Evolutionary conservation across 202 grass and related monocot genomes (phyloP).

Genomic region (Musa balbisiana): DNA sequence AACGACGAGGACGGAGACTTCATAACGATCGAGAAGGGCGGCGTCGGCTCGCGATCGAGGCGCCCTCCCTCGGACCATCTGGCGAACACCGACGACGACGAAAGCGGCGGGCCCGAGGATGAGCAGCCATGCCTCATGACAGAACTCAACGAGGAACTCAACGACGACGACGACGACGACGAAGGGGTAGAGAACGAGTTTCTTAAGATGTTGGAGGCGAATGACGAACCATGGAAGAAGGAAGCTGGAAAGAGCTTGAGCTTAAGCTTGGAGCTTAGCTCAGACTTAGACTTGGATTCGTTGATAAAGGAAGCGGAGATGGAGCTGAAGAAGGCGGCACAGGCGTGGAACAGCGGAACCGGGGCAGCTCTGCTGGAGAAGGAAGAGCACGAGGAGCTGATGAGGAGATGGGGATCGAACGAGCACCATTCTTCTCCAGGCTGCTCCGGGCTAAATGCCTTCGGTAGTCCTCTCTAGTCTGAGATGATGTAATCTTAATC

Average conservation of each 20-base stretch:
- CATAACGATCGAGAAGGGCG: constrained; percentile 89
- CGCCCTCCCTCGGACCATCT: constrained; percentile 36
- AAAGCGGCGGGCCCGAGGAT: constrained; percentile 29
- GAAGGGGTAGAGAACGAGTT: constrained; percentile 87
- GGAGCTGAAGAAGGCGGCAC: constrained; percentile 51
- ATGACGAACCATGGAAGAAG: constrained; percentile 38
- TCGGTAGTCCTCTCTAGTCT: constrained; percentile 65
- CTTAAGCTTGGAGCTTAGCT: constrained; percentile 38
- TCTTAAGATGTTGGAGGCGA: constrained; percentile 67
- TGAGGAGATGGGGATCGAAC: constrained; percentile 44
- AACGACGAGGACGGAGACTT: constrained; percentile 18
- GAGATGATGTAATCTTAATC: background rate
- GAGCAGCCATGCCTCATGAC: constrained; percentile 16
- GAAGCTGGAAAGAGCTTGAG: constrained; percentile 43
- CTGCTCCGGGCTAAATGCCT: constrained; percentile 37
- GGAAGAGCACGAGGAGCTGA: constrained; percentile 76
- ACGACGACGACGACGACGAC: constrained; percentile 34
- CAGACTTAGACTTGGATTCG: constrained; percentile 42
- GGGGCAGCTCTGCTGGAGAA: constrained; percentile 67
- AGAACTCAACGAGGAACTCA: background rate
- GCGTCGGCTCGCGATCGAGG: constrained; percentile 34
- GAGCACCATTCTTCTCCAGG: constrained; percentile 24
- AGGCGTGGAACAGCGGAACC: constrained; percentile 64
- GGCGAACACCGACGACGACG: constrained; percentile 28
- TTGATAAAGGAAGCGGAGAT: constrained; percentile 76